Evolutionary conservation across 2,329 filamentous ascomycete species (phyloP), one percentile per base, ranked within the genome.

Genomic region (Neophaeococcomyces mojaviensis): DNA sequence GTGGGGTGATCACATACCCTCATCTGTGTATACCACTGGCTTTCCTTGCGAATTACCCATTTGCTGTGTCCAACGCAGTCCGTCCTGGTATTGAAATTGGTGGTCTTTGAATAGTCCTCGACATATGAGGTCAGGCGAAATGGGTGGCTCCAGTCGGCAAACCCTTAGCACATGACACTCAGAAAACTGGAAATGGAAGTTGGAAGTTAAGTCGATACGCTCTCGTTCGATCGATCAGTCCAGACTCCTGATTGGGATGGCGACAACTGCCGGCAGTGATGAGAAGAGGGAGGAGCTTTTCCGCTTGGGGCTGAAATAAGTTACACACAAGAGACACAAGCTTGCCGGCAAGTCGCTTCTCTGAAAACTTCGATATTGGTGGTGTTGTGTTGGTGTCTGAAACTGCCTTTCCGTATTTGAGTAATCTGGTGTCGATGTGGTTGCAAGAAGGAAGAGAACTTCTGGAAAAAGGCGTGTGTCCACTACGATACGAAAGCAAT

Each of bases 41-140:
- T 96, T 96, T 68, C 89, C 89, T 69, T 90, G 88, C 64, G 83
- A 85, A 72, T 97, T 96, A 65, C 90, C 90, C 90, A 97, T 97
- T 61, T 54, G 37, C 13, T 13, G 15, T 24, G 20, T 15, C 37
- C 20, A 13, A 39, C 16, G n/a, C 19, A 32, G 33, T 8, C 33
- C 5, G 33, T 36, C 33, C 18, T 36, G 33, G 18, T 36, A 36
- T 20, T 36, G 33, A 16, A 36, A 16, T 5, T 36, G 18, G 13
- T 20, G 18, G 33, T 36, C 33, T 16, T 20, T 20, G 18, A 36
- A 13, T 16, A 8, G 33, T 36, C 33, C 33, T 36, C 18, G 18
- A 20, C 18, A 20, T 36, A 20, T 36, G 15, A 36, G 13, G 8
- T 36, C 18, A 36, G 5, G 8, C 5, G 5, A 28, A 28, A 10